Conservation (phyloP, 2,329 filamentous ascomycete species). For the Passalora sequoiae region DNA sequence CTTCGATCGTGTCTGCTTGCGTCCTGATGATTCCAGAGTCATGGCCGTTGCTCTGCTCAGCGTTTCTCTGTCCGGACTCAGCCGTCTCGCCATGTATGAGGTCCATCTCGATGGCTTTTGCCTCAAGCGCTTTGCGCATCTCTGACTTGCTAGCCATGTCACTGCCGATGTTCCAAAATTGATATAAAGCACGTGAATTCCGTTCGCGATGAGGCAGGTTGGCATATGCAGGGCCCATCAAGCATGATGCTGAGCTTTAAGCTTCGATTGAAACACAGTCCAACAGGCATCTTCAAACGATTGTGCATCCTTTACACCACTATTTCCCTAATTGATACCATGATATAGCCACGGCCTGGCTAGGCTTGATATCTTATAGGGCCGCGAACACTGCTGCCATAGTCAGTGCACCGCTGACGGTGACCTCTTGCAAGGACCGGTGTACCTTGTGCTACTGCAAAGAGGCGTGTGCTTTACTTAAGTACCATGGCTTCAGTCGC, state of each 20-base stretch:
- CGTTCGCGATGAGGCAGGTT: neutral
- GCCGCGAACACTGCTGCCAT: neutral
- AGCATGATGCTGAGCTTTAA: too few relatives aligned
- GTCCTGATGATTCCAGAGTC: neutral
- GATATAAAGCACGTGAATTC: neutral
- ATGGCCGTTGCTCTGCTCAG: too few relatives aligned
- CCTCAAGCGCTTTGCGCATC: neutral
- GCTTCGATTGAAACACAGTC: too few relatives aligned
- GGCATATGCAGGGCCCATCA: neutral
- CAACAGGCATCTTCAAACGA: neutral
- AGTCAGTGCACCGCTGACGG: neutral
- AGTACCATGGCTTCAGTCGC: too few relatives aligned
- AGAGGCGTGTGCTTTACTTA: too few relatives aligned
- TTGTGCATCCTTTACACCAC: neutral
- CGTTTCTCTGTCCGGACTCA: too few relatives aligned
- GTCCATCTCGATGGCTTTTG: neutral
- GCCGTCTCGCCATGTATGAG: neutral
- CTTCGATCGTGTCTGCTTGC: neutral
- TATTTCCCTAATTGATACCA: too few relatives aligned
- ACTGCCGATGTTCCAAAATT: neutral
- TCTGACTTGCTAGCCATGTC: neutral
- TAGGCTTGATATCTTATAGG: neutral
- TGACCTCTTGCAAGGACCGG: neutral
- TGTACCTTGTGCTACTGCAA: too few relatives aligned
- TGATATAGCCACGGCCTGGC: neutral